phyloP scores from a whole-genome alignment of 2,329 filamentous ascomycete genomes.

The Diaporthe velutina region DNA sequence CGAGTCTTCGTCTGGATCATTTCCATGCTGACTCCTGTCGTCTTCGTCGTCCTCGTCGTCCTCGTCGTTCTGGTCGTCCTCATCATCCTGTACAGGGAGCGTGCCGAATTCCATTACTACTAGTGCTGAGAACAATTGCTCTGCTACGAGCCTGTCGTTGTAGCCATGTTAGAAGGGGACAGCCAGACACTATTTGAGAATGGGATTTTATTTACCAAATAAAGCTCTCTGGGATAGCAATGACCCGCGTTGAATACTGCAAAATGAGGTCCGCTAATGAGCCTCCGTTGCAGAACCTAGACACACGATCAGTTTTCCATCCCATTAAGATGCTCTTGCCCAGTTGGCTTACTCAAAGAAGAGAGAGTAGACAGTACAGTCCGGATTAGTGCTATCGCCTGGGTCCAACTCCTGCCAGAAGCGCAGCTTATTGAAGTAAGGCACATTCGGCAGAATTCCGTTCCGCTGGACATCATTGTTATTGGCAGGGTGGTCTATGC shows the following conservation, averaged over 20 bases:
- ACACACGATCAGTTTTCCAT: not conserved
- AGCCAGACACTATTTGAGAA: not conserved
- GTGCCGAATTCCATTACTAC: not conserved
- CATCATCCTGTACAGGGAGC: not conserved
- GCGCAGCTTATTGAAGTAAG: conserved; percentile 1
- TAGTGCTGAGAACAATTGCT: conserved; percentile 7
- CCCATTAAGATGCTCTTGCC: not conserved
- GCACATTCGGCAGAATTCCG: not conserved
- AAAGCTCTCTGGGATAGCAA: not conserved
- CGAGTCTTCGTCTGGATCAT: not conserved
- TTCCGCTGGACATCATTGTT: not conserved
- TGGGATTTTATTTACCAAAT: not conserved
- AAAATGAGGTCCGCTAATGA: not conserved
- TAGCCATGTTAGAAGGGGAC: not conserved
- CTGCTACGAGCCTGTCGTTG: conserved; percentile 1
- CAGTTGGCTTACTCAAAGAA: conserved; percentile 10
- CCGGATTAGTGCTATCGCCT: not conserved
- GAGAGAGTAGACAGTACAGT: not conserved
- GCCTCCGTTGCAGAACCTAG: conserved; percentile 10
- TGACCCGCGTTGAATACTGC: not conserved
- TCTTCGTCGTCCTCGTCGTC: no score
- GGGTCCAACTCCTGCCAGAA: conserved; percentile 7
- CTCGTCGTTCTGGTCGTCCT: no score
- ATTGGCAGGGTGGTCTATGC: not conserved
- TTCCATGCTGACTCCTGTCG: not conserved